Evolutionary conservation across 176 grass and related monocot genomes (phyloP), one percentile per base, ranked within the genome.

Genomic region (Rhynchospora pubera): DNA sequence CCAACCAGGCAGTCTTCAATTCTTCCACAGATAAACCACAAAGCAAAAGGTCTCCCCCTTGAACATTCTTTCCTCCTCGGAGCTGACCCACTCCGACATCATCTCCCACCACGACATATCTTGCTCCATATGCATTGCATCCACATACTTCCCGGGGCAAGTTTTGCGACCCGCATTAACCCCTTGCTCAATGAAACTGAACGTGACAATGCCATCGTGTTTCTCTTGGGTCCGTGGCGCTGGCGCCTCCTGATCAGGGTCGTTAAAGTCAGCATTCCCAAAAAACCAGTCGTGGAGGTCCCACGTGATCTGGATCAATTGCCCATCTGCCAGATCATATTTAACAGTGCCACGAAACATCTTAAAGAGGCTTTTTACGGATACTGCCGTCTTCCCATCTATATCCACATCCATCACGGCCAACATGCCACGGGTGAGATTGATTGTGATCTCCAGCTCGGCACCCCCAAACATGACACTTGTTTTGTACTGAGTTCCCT

Each of bases 241-340:
- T n/a, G n/a, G n/a, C 26, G 26, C 26, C 19, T 26, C 57, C 2
- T 80, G 34, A 21, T 62, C 58, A 22, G 57, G 16, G 13, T 3
- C 4, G 57, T 44, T 2, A 1, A 10, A 18, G 77, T 79, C 18
- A 11, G 15, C 70, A 74, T 74, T 45, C 11, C 46, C 22, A 81
- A 81, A 81, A 24, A 81, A 59, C 79, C 79, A 81, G 2, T 47
- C 61, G 18, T 62, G 57, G 11, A 81, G 79, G 39, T 81, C 79
- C 79, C 79, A 81, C 3, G 58, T 64, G 39, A 97, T 79, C 51
- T 84, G 94, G 39, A 94, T 89, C 26, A 81, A 62, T 3, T 81
- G n/a, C 18, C 79, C 57, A 12, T 56, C 79, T 47, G 59, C 18
- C 32, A 81, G 44, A 64, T 81, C 79, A 18, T 65, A 45, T 15